These are phyloP conservation scores for Trametes sp. DNA, from an alignment of 1,284 basidiomycete species.

Conservation along the genomic window DNA sequence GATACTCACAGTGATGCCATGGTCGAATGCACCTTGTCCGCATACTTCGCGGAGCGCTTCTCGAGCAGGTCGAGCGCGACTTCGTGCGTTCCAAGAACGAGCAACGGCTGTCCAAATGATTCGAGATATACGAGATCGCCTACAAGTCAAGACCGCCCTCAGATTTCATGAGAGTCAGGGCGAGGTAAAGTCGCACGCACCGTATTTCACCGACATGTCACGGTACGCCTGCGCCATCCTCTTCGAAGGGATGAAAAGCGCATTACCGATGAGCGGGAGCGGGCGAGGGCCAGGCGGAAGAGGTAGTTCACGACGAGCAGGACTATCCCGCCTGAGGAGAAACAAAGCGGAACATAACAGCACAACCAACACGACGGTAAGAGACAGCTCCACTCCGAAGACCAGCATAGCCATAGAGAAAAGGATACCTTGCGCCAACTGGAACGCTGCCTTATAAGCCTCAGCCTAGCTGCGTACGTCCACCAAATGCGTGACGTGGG, in stretches of 20 bases:
- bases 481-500: no score
- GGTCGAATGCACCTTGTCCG: slow-evolving; percentile 15
- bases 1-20: slow-evolving; percentile 20
- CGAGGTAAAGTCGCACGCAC: background rate
- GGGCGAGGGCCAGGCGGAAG: slow-evolving; percentile 1
- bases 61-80: slow-evolving; percentile 49
- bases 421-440: no score
- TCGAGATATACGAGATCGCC: slow-evolving; percentile 26
- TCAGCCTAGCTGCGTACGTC: no score
- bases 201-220: background rate
- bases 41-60: slow-evolving; percentile 44
- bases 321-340: no score
- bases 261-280: slow-evolving; percentile 1
- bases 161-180: background rate
- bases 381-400: no score
- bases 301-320: no score
- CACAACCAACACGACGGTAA: no score
- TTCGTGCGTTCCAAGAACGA: slow-evolving; percentile 27
- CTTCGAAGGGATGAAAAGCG: background rate
- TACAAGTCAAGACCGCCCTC: background rate
- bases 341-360: no score
- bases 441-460: no score
- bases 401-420: no score
- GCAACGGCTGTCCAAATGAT: slow-evolving; percentile 17
- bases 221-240: background rate